These are phyloP conservation scores for Pelargonium australe DNA, from an alignment of 441 rosid genomes.

Conservation along the genomic window DNA sequence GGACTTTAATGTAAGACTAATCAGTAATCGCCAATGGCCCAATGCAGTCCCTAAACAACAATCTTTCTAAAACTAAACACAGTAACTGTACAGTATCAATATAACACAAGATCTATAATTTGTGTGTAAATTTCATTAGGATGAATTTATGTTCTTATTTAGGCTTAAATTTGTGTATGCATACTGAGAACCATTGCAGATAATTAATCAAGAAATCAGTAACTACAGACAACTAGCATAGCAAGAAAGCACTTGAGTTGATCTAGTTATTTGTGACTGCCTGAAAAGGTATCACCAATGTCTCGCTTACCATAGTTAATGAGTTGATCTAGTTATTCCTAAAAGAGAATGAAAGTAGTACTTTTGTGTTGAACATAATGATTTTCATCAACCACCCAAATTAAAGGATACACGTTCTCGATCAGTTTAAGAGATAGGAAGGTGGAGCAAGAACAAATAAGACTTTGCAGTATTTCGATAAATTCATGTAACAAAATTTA, in stretches of 20 bases:
- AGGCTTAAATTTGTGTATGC: constrained; percentile 4
- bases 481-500: neutral
- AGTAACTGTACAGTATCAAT: neutral
- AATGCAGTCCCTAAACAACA: too few relatives aligned
- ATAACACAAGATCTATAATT: neutral
- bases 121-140: neutral
- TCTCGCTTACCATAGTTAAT: neutral
- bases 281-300: neutral
- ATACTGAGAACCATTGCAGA: neutral
- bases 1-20: too few relatives aligned
- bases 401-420: neutral
- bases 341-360: neutral
- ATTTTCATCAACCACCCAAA: neutral
- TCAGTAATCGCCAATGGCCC: too few relatives aligned
- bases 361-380: neutral
- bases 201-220: neutral
- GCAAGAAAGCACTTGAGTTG: neutral
- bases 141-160: neutral
- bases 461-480: neutral
- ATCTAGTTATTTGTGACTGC: neutral
- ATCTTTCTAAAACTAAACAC: neutral
- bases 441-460: neutral
- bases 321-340: neutral
- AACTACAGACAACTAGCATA: neutral
- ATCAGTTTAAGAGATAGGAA: neutral